phyloP scores from a whole-genome alignment of 2,329 filamentous ascomycete genomes.

The Beauveria brongniartii region DNA sequence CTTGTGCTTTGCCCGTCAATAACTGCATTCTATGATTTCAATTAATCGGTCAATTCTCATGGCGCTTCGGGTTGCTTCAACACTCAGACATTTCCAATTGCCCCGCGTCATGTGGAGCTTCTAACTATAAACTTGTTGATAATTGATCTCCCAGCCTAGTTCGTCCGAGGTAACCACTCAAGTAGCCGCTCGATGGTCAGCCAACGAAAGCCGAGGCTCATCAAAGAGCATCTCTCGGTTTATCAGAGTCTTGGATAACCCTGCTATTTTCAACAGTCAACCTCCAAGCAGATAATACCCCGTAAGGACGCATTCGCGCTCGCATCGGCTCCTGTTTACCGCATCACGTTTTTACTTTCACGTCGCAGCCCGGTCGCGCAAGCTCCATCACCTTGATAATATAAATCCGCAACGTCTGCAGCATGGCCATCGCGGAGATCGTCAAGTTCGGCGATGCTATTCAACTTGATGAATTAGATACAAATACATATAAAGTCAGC shows the following conservation, averaged over 20 bases:
- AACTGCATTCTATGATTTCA: not conserved
- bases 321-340: not conserved
- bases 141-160: not conserved
- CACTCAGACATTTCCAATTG: not conserved
- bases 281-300: too few species aligned
- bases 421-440: not conserved
- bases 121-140: not conserved
- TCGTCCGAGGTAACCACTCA: not conserved
- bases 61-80: not conserved
- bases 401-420: not conserved
- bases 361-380: not conserved
- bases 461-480: constrained; percentile 17
- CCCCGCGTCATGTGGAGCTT: not conserved
- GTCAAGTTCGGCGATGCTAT: constrained; percentile 16
- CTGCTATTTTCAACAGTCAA: not conserved
- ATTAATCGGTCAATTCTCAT: not conserved
- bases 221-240: not conserved
- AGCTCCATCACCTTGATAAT: not conserved
- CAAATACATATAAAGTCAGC: constrained; percentile 18
- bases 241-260: not conserved
- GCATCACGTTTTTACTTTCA: not conserved
- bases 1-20: not conserved
- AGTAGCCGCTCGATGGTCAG: not conserved
- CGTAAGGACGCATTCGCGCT: not conserved
- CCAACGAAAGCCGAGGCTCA: not conserved